phyloP scores from a whole-genome alignment of 306 rosid species.

The Purshia tridentata region DNA sequence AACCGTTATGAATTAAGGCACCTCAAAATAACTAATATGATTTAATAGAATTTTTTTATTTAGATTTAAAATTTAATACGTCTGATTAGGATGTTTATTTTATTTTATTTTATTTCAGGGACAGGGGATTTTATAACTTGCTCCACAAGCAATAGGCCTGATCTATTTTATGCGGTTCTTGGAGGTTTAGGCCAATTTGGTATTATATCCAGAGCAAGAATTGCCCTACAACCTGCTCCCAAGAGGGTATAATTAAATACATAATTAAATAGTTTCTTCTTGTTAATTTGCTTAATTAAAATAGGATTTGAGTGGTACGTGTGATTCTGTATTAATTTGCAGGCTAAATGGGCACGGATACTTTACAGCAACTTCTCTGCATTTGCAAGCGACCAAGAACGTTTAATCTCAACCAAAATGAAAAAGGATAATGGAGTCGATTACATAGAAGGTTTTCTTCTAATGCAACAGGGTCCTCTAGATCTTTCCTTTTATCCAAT shows the following conservation, averaged over 20 bases:
- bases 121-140: slow-evolving; percentile 71
- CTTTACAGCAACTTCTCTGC: slow-evolving; percentile 56
- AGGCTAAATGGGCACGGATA: slow-evolving; percentile 75
- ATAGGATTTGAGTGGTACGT: neutral
- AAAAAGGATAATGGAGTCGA: slow-evolving; percentile 32
- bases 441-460: slow-evolving; percentile 70
- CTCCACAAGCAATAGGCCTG: slow-evolving; percentile 41
- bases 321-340: slow-evolving; percentile 1
- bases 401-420: slow-evolving; percentile 39
- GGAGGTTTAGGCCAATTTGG: slow-evolving; percentile 98
- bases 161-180: slow-evolving; percentile 64
- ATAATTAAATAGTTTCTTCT: no score
- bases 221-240: slow-evolving; percentile 64
- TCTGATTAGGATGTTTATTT: neutral
- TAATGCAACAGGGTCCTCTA: slow-evolving; percentile 42
- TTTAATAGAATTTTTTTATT: neutral
- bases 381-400: slow-evolving; percentile 70
- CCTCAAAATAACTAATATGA: no score
- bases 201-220: slow-evolving; percentile 80
- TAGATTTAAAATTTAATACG: no score
- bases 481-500: slow-evolving; percentile 68
- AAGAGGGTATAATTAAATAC: slow-evolving; percentile 39
- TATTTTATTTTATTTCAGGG: slow-evolving; percentile 33
- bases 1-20: no score
- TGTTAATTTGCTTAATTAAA: no score